Conservation (phyloP, 352 stramenopile species). For the Pythium biforme region DNA sequence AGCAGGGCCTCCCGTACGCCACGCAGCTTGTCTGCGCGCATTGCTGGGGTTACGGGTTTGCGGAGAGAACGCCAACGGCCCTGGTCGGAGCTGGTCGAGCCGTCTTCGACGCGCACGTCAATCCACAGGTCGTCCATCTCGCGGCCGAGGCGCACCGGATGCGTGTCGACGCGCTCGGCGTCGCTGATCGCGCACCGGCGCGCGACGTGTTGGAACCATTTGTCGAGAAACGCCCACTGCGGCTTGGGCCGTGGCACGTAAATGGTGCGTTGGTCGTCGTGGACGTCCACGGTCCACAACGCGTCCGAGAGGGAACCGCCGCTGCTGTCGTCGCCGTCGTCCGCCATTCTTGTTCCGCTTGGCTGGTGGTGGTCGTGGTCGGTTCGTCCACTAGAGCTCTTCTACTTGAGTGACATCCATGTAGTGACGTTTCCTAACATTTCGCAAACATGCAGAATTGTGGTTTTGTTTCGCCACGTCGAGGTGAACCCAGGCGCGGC, state of each 20-base stretch:
- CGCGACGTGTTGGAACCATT: background rate
- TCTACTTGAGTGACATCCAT: no score
- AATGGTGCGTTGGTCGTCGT: background rate
- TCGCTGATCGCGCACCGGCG: background rate
- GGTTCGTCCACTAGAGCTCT: no score
- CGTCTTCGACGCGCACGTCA: slow-evolving; percentile 5
- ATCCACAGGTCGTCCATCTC: slow-evolving; percentile 12
- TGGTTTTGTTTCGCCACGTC: no score
- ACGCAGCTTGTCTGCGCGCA: background rate
- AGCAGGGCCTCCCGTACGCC: background rate
- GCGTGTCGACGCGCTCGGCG: background rate
- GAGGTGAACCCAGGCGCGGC: no score
- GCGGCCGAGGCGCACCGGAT: slow-evolving; percentile 1
- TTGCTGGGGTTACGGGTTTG: background rate
- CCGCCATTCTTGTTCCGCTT: no score
- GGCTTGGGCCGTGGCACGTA: background rate
- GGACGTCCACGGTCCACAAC: background rate
- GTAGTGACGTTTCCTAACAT: no score
- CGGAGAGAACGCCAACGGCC: no score
- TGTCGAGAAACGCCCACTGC: slow-evolving; percentile 2
- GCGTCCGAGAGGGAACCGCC: background rate
- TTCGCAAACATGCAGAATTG: no score
- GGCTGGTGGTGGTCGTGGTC: no score
- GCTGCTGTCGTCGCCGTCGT: background rate
- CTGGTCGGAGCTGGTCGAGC: background rate